phyloP scores from a whole-genome alignment of 1,284 basidiomycete genomes.

The Rhodotorula sp. region DNA sequence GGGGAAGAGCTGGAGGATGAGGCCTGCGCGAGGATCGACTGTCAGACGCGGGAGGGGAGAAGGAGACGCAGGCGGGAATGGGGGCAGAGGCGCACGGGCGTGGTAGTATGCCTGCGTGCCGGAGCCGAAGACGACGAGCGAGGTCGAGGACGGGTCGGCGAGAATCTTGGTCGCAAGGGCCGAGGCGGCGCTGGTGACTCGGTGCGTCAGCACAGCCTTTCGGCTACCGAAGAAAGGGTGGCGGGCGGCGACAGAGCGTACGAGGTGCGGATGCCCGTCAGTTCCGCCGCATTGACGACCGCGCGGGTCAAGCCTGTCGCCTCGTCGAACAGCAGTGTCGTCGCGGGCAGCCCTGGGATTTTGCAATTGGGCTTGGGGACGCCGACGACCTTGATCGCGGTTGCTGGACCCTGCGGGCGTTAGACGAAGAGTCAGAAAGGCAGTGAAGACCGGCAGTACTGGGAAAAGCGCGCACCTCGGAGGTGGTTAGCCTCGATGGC shows the following conservation, averaged over 20 bases:
- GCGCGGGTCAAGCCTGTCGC: slow-evolving; percentile 30
- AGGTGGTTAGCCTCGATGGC: slow-evolving; percentile 36
- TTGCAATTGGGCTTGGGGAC: slow-evolving; percentile 32
- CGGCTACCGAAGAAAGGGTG: too few species aligned
- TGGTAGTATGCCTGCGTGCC: slow-evolving; percentile 43
- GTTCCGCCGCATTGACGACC: slow-evolving; percentile 33
- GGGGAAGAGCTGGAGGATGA: slow-evolving; percentile 39
- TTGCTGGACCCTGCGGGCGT: slow-evolving; percentile 20
- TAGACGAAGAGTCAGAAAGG: neutral
- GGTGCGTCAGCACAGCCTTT: rapidly evolving
- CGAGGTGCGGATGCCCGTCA: slow-evolving; percentile 43
- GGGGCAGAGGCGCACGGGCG: slow-evolving; percentile 16
- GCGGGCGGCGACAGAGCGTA: too few species aligned
- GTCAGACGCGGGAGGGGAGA: neutral
- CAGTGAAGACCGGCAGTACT: neutral
- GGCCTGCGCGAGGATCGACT: slow-evolving; percentile 5
- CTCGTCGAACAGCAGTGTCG: slow-evolving; percentile 41
- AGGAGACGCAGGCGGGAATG: neutral
- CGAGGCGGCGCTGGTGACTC: slow-evolving; percentile 28
- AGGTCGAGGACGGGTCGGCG: slow-evolving; percentile 11
- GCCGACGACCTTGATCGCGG: slow-evolving; percentile 40
- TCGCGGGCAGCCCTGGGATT: slow-evolving; percentile 38
- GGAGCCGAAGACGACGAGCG: slow-evolving; percentile 39
- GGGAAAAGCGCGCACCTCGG: slow-evolving; percentile 3
- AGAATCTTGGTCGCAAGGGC: slow-evolving; percentile 29